Conservation (phyloP, 768 basidiomycete genomes). For the Paxillus ammoniavirescens region DNA sequence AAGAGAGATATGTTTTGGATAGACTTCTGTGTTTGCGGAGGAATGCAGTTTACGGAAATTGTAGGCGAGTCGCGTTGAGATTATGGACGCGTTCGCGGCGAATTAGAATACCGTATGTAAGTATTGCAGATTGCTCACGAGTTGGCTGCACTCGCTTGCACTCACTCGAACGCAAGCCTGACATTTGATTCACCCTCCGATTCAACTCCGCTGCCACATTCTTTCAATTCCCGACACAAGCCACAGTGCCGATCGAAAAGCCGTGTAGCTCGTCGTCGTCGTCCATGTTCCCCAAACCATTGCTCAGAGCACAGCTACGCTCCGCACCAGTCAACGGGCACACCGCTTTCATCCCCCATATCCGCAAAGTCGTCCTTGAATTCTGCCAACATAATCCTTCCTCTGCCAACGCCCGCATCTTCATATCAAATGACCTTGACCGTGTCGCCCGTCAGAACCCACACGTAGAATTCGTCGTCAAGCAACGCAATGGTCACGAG, state of each 20-base stretch:
- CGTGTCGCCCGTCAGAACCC: slow-evolving; percentile 69
- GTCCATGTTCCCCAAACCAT: slow-evolving; percentile 36
- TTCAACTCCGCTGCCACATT: slow-evolving; percentile 3
- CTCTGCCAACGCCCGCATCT: slow-evolving; percentile 68
- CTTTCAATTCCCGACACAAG: slow-evolving; percentile 30
- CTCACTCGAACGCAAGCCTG: not conserved
- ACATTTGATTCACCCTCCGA: slow-evolving; percentile 1
- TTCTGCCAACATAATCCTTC: slow-evolving; percentile 84
- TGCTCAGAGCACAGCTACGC: slow-evolving; percentile 47
- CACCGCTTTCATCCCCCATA: slow-evolving; percentile 66
- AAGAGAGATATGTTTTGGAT: slow-evolving; percentile 3
- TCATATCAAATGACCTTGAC: slow-evolving; percentile 61
- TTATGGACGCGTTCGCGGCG: slow-evolving; percentile 21
- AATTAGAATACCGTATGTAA: slow-evolving; percentile 11
- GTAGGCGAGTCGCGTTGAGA: slow-evolving; percentile 21
- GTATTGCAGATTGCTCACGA: slow-evolving; percentile 6
- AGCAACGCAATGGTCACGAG: slow-evolving; percentile 69
- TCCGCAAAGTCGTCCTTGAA: slow-evolving; percentile 87
- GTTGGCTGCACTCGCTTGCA: not conserved
- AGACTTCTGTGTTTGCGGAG: slow-evolving; percentile 6
- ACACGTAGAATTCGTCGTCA: slow-evolving; percentile 82
- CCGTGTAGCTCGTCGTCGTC: slow-evolving; percentile 1
- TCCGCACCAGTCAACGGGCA: slow-evolving; percentile 76
- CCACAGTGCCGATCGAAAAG: slow-evolving; percentile 1
- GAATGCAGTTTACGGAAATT: slow-evolving; percentile 28